A percentile compares a stretch with the other conserved stretches of the same genome.
Evolutionary conservation across 1,139 yeast genomes (phyloP).

Genomic region (Taiozyma sp.): DNA sequence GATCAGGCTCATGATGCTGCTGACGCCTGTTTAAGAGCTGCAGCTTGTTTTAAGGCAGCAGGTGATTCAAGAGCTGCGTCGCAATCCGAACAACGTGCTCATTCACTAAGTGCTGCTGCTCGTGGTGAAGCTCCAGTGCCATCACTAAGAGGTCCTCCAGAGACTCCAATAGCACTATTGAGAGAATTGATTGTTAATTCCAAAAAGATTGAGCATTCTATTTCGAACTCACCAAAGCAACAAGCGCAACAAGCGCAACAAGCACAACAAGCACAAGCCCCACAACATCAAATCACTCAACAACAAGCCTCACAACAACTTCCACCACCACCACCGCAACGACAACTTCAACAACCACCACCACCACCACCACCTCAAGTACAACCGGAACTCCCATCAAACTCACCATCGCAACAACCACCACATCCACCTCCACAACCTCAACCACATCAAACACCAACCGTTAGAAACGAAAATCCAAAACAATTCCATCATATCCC

Average conservation of each 20-base stretch:
- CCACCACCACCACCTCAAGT: constrained; percentile 3
- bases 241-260: neutral
- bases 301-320: neutral
- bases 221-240: neutral
- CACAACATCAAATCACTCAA: neutral
- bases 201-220: constrained; percentile 4
- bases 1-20: constrained; percentile 56
- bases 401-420: neutral
- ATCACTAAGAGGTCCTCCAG: constrained; percentile 43
- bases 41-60: constrained; percentile 43
- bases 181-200: constrained; percentile 43
- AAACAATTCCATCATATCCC: constrained; percentile 23
- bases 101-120: constrained; percentile 36
- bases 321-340: constrained; percentile 1
- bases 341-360: constrained; percentile 3
- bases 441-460: neutral
- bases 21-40: constrained; percentile 53
- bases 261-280: neutral
- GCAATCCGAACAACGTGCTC: constrained; percentile 41
- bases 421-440: neutral
- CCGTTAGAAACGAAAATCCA: constrained; percentile 2
- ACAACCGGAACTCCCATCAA: constrained; percentile 1
- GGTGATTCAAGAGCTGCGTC: constrained; percentile 41
- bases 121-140: constrained; percentile 42
- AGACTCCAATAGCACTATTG: constrained; percentile 42